These are phyloP conservation scores for Wickerhamiella spandovensis DNA, from an alignment of 805 yeast genomes.

Conservation along the genomic window DNA sequence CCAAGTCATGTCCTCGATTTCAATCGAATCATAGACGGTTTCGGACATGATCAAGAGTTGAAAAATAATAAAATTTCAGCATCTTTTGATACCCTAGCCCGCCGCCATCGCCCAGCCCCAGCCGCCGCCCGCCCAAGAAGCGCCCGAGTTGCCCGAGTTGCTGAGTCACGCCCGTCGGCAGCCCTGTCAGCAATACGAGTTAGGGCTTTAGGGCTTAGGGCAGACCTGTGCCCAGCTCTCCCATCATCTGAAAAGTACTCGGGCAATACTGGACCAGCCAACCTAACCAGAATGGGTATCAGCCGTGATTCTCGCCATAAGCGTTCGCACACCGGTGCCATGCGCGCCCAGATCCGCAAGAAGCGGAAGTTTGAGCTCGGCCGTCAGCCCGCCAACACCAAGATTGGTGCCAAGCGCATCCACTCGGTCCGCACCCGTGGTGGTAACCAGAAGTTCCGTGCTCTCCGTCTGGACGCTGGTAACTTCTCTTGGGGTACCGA, in stretches of 20 bases:
- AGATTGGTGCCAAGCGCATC: constrained; percentile 97
- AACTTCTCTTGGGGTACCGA: constrained; percentile 99
- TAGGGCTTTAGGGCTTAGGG: constrained; percentile 1
- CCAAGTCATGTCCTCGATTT: constrained; percentile 91
- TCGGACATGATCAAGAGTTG: neutral
- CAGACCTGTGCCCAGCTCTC: neutral
- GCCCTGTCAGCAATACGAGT: neutral
- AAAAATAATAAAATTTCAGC: neutral
- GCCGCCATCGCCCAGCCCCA: too few relatives aligned
- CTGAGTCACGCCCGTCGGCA: too few relatives aligned
- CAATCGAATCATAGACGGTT: constrained; percentile 69
- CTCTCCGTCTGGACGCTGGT: constrained; percentile 80
- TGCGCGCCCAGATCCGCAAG: constrained; percentile 99
- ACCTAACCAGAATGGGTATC: constrained; percentile 76
- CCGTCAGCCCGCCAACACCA: constrained; percentile 99
- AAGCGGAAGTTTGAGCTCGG: constrained; percentile 99
- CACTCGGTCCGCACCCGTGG: constrained; percentile 99
- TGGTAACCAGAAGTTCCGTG: constrained; percentile 99
- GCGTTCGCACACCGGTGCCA: constrained; percentile 99
- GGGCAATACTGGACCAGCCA: neutral
- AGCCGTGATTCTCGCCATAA: constrained; percentile 99
- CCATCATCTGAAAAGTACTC: constrained; percentile 3
- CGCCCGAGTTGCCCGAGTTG: too few relatives aligned
- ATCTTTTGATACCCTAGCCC: neutral
- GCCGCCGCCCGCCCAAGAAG: too few relatives aligned